phyloP scores from a whole-genome alignment of 176 grass and related monocot species.

The Typha latifolia region DNA sequence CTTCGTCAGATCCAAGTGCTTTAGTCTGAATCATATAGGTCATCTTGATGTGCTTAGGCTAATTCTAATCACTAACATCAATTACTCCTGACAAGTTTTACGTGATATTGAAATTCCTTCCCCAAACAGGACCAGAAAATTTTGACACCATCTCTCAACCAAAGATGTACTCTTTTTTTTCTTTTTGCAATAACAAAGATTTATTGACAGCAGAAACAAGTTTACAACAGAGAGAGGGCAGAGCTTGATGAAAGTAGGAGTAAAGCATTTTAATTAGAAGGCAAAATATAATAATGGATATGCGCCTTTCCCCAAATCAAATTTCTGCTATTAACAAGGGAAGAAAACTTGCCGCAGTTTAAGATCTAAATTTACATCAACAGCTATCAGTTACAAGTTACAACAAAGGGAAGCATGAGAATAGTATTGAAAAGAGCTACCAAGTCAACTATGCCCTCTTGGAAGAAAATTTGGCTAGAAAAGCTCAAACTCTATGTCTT shows the following conservation, averaged over 20 bases:
- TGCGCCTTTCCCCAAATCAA: neutral
- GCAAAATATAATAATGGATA: neutral
- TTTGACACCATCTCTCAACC: too few relatives aligned
- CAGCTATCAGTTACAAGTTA: neutral
- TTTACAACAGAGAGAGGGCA: neutral
- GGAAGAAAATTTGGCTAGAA: neutral
- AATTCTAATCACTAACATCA: too few relatives aligned
- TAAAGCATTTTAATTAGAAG: neutral
- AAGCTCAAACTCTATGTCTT: neutral
- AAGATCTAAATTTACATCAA: neutral
- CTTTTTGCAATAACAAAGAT: neutral
- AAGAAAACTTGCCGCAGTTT: neutral
- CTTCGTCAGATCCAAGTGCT: too few relatives aligned
- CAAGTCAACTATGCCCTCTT: neutral
- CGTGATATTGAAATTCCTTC: too few relatives aligned
- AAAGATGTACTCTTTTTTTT: neutral
- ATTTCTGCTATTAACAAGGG: neutral
- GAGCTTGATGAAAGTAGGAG: neutral
- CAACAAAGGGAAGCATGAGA: neutral
- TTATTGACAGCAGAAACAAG: neutral
- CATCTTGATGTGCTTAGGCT: too few relatives aligned
- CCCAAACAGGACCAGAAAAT: too few relatives aligned
- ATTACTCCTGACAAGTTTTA: too few relatives aligned
- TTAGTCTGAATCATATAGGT: too few relatives aligned
- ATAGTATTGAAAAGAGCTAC: neutral